Evolutionary conservation across 169 alveolate species (phyloP).

Genomic region (Eimeria praecox): DNA sequence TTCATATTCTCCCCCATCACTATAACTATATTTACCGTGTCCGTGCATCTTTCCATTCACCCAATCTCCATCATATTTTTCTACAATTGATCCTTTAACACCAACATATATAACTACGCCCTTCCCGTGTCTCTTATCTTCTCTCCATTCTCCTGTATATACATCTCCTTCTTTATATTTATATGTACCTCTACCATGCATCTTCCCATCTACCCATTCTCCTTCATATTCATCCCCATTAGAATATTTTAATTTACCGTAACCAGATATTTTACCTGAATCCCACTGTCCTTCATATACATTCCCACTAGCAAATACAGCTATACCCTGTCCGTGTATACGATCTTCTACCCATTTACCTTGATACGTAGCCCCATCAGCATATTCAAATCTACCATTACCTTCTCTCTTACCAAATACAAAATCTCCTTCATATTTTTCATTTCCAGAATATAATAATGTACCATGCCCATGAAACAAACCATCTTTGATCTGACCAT

Average conservation of each 20-base stretch:
- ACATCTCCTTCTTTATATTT: constrained; percentile 96
- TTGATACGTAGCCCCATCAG: constrained; percentile 97
- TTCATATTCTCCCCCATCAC: constrained; percentile 96
- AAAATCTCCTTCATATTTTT: constrained; percentile 97
- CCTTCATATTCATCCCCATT: constrained; percentile 98
- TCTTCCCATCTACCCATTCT: constrained; percentile 97
- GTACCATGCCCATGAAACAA: constrained; percentile 95
- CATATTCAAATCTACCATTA: constrained; percentile 94
- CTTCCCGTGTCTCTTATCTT: constrained; percentile 96
- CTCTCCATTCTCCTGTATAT: constrained; percentile 96
- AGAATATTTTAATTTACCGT: constrained; percentile 93
- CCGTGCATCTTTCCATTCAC: constrained; percentile 97
- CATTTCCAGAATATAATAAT: constrained; percentile 93
- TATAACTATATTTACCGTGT: constrained; percentile 94
- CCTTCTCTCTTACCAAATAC: constrained; percentile 97
- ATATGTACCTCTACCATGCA: constrained; percentile 97
- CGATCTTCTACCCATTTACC: constrained; percentile 97
- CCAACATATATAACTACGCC: constrained; percentile 93
- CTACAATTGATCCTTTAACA: constrained; percentile 86
- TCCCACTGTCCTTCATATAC: constrained; percentile 95
- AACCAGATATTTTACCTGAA: constrained; percentile 95
- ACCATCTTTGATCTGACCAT: constrained; percentile 96
- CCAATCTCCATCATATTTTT: constrained; percentile 96
- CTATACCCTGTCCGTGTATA: constrained; percentile 96
- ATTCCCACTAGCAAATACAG: constrained; percentile 95